These are phyloP conservation scores for Acidomyces sp. DNA, from an alignment of 495 filamentous ascomycete genomes.

Conservation along the genomic window DNA sequence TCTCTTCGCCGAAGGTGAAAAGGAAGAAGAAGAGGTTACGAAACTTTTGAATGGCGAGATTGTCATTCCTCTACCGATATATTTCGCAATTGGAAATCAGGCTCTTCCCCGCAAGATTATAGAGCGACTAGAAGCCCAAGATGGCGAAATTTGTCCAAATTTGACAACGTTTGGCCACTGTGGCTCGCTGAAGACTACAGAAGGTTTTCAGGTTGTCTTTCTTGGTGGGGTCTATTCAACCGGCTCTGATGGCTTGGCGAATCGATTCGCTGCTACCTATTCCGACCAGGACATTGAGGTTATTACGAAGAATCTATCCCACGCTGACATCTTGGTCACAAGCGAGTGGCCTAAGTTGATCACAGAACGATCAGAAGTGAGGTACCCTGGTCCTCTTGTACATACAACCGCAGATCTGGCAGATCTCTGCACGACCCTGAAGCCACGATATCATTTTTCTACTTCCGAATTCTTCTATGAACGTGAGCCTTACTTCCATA, in stretches of 20 bases:
- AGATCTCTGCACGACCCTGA: conserved; percentile 60
- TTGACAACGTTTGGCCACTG: conserved; percentile 79
- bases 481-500: conserved; percentile 82
- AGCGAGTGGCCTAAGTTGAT: conserved; percentile 69
- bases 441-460: conserved; percentile 81
- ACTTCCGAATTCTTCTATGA: conserved; percentile 63
- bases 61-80: conserved; percentile 61
- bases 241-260: conserved; percentile 41
- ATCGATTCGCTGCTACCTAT: conserved; percentile 56
- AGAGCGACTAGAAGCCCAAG: conserved; percentile 54
- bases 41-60: conserved; percentile 59
- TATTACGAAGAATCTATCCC: conserved; percentile 52
- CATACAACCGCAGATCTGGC: conserved; percentile 45
- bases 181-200: conserved; percentile 71
- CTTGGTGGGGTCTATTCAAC: conserved; percentile 54
- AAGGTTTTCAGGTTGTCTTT: conserved; percentile 71
- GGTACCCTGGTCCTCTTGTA: conserved; percentile 33
- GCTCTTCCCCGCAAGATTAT: conserved; percentile 54
- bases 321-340: conserved; percentile 75
- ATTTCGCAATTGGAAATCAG: conserved; percentile 64
- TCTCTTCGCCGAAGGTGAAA: conserved; percentile 44
- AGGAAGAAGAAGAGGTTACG: conserved; percentile 45
- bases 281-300: conserved; percentile 60
- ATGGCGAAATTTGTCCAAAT: conserved; percentile 77
- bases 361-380: conserved; percentile 44